Base-by-base conservation (phyloP, 1,139 yeast genomes). In the Scheffersomyces titani region DNA sequence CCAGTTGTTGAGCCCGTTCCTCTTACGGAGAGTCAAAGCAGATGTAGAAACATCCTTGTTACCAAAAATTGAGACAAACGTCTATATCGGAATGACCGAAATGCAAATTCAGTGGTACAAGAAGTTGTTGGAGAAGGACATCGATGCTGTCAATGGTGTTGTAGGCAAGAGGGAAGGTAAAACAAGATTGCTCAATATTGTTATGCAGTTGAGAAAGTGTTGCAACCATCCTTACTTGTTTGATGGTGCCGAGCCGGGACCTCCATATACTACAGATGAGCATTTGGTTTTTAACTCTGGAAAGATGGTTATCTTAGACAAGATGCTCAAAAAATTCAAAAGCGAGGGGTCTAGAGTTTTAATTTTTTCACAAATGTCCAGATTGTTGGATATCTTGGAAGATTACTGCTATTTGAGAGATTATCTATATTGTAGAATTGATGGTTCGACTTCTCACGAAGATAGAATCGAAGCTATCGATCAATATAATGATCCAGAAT, bases 231-330 rank as follows among this genome's bases (percentile, higher is more conserved):
- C 99, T 0, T 94, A 94, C 71, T 77, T 94, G 53, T 94, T 94
- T 67, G 98, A 94, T 70, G 98, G 99, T 48, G 99, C 99, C 0
- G 99, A 94, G 71, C 98, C 98, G 0, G 99, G 99, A 9, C 99
- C 99, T 3, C 99, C 99, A 0, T 94, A 84, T 69, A 93, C 98
- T 2, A 94, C 97, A 0, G 99, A 93, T 70, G 98, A 93, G 69
- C 98, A 94, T 73, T 80, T 94, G 63, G 88, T 94, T 11, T 87
- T 71, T 71, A 94, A 94, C 70, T 83, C 97, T 13, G 97, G 97
- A 45, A 94, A 94, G 70, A 89, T 94, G 93, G 82, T 90, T 52
- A 89, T 94, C 51, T 74, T 94, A 56, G 99, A 94, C 71, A 92
- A 91, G 69, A 78, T 94, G 68, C 76, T 94, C 61, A 85, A 84